phyloP scores from a whole-genome alignment of 2,329 filamentous ascomycete species.

The Ophiosphaerella herpotricha region DNA sequence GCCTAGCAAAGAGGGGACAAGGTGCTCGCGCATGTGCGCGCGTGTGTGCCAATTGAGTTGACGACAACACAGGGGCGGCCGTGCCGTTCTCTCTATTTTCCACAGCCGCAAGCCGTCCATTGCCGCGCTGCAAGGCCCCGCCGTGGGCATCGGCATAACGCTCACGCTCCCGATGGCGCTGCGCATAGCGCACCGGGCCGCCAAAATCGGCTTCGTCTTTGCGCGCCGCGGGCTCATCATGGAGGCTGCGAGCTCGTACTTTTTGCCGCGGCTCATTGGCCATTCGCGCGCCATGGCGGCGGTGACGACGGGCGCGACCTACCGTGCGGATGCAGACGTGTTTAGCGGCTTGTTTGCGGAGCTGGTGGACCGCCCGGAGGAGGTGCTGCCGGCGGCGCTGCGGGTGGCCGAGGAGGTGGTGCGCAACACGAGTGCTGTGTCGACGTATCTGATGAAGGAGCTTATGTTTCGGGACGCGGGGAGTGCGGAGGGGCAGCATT shows the following conservation, averaged over 20 bases:
- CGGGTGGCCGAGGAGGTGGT: constrained; percentile 70
- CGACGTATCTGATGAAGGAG: constrained; percentile 70
- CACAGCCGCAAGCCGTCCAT: constrained; percentile 63
- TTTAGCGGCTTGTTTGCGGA: constrained; percentile 69
- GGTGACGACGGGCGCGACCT: constrained; percentile 68
- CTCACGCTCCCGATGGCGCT: constrained; percentile 63
- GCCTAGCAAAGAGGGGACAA: too few relatives aligned
- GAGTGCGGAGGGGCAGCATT: constrained; percentile 70
- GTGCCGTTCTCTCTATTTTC: constrained; percentile 59
- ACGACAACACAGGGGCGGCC: constrained; percentile 44
- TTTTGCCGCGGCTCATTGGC: constrained; percentile 72
- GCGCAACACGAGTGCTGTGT: constrained; percentile 67
- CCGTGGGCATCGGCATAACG: constrained; percentile 63
- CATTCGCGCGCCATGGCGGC: constrained; percentile 66
- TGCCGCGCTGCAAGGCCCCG: constrained; percentile 60
- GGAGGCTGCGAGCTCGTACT: constrained; percentile 74
- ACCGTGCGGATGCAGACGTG: constrained; percentile 55
- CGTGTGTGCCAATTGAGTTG: too few relatives aligned
- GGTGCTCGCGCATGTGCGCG: too few relatives aligned
- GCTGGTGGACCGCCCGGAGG: constrained; percentile 60
- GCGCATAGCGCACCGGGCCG: constrained; percentile 57
- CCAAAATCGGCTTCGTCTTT: constrained; percentile 77
- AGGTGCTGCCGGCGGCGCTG: constrained; percentile 68
- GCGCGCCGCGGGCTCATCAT: constrained; percentile 70
- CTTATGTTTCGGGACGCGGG: constrained; percentile 66